phyloP scores from a whole-genome alignment of 768 basidiomycete species.

The Termitomyces heimii region DNA sequence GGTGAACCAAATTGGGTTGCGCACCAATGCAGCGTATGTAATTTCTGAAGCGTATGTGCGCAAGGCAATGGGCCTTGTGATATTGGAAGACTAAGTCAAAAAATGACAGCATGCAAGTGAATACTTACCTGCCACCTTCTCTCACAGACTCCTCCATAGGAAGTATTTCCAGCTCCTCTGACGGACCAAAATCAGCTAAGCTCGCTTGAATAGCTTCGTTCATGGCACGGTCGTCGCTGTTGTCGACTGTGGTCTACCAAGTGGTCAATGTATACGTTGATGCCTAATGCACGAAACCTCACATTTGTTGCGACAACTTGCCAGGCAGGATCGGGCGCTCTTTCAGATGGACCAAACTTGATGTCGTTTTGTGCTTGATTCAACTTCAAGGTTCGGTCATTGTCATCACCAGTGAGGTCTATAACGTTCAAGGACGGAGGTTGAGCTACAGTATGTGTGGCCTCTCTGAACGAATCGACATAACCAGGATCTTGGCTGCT shows the following conservation, averaged over 20 bases:
- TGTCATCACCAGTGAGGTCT: slow-evolving; percentile 60
- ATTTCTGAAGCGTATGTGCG: slow-evolving; percentile 48
- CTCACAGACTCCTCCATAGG: slow-evolving; percentile 48
- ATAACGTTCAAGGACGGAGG: slow-evolving; percentile 32
- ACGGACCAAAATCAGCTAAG: slow-evolving; percentile 42
- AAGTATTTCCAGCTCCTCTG: slow-evolving; percentile 45
- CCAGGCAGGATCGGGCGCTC: slow-evolving; percentile 63
- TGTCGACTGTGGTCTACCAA: slow-evolving; percentile 26
- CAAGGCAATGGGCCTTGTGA: slow-evolving; percentile 60
- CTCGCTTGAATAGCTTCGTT: slow-evolving; percentile 71
- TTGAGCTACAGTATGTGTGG: slow-evolving; percentile 7
- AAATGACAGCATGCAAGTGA: neutral
- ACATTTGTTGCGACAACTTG: slow-evolving; percentile 68
- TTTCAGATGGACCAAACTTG: slow-evolving; percentile 52
- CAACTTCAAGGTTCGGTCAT: slow-evolving; percentile 47
- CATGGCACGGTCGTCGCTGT: slow-evolving; percentile 55
- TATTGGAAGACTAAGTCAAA: neutral
- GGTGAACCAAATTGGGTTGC: slow-evolving; percentile 9
- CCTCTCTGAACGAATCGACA: slow-evolving; percentile 8
- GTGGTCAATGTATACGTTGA: neutral
- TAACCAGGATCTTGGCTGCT: slow-evolving; percentile 16
- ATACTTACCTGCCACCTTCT: slow-evolving; percentile 47
- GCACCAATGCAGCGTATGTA: slow-evolving; percentile 56
- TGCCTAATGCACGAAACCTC: slow-evolving; percentile 14
- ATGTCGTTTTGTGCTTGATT: slow-evolving; percentile 39